Percentiles rank a stretch among this genome's conserved stretches.
Evolutionary conservation across 2,329 filamentous ascomycete genomes (phyloP).

Genomic region (Colletotrichum noveboracense): DNA sequence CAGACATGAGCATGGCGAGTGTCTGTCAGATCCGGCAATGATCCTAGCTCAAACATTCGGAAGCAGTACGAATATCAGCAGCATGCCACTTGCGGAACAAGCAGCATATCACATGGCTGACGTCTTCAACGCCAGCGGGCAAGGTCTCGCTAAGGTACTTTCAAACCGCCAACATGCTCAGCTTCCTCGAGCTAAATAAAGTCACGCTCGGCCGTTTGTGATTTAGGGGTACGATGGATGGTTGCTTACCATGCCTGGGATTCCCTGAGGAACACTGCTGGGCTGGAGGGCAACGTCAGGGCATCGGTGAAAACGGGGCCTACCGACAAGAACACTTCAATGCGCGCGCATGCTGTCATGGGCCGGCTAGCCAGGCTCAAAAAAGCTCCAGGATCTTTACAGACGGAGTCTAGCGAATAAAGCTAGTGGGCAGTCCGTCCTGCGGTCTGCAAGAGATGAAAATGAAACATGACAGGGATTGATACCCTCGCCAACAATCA

Average conservation of each 20-base stretch:
- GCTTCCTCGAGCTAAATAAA: constrained; percentile 12
- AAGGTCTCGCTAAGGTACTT: background rate
- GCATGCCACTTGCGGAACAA: background rate
- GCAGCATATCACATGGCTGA: background rate
- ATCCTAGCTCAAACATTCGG: background rate
- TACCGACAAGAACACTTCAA: constrained; percentile 21
- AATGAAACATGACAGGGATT: constrained; percentile 21
- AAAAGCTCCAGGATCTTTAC: background rate
- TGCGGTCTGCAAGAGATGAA: constrained; percentile 8
- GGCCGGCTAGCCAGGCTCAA: background rate
- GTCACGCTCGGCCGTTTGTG: constrained; percentile 2
- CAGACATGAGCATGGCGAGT: background rate
- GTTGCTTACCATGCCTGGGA: background rate
- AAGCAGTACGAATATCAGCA: background rate
- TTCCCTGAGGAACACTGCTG: background rate
- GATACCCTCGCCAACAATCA: background rate
- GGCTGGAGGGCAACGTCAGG: background rate
- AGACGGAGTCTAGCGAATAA: background rate
- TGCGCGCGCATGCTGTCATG: constrained; percentile 19
- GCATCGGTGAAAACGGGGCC: constrained; percentile 26
- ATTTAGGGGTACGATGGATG: background rate
- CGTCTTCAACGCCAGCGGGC: background rate
- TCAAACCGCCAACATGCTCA: background rate
- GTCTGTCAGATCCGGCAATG: background rate
- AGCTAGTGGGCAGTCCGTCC: background rate